Base-by-base conservation (phyloP, 306 rosid species). In the Cucurbita maxima region DNA sequence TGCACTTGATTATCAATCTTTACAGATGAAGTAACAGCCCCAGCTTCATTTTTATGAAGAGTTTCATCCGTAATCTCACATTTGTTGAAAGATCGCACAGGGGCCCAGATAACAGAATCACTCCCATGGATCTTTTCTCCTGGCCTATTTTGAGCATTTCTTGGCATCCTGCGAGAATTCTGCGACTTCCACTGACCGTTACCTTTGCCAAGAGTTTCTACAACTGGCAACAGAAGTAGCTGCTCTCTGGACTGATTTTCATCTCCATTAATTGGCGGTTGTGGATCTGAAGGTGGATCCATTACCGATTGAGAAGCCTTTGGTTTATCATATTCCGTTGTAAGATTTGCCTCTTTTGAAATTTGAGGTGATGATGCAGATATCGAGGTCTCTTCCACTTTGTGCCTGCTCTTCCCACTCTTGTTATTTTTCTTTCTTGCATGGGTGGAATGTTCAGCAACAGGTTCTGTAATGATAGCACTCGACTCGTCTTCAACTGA, bases 21-120 rank as follows among this genome's bases (percentile, higher is more conserved):
- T 40, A 80, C 74, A 18, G 83, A 50, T 67, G 86, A 74, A 82
- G 66, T 79, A 75, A 72, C 85, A 41, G 71, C 78, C 77, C 86
- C 96, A n/a, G 41, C 78, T 64, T 69, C 86, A 78, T 59, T 80
- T 76, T 86, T 85, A 54, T 80, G 87, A 79, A 57, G 62, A 51
- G 79, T 80, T 81, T 85, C 97, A 76, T 79, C 91, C 57, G 72
- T 53, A 76, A 58, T 77, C 76, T 85, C 96, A 55, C 78, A 72
- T 82, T 85, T 90, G 86, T 78, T 89, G 67, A 76, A 88, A 1
- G 88, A 79, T 71, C 91, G 85, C 69, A 94, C 97, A 12, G 99
- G 99, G 18, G 99, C 99, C 99, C 99, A 94, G 73, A 86, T 44
- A 86, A 87, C 96, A 71, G 86, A 81, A 69, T 89, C 97, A 73